A percentile compares a stretch with the other conserved stretches of the same genome.
phyloP scores from a whole-genome alignment of 176 grass and related monocot genomes.

The Leersia perrieri region DNA sequence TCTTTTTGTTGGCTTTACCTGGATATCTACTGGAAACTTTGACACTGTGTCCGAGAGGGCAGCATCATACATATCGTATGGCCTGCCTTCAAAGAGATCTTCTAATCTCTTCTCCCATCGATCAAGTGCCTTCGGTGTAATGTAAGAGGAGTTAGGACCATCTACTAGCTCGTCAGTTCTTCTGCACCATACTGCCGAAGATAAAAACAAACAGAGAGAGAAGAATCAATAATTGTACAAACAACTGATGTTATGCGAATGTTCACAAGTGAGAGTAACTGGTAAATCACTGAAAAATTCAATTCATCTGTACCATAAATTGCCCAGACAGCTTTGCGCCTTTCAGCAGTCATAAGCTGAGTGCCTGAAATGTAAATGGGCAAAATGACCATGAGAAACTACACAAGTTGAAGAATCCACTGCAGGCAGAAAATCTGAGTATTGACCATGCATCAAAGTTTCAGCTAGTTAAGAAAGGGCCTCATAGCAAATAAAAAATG shows the following conservation, averaged over 20 bases:
- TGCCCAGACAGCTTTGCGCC: conserved; percentile 90
- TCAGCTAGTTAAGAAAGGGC: background rate
- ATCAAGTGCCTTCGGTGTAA: conserved; percentile 79
- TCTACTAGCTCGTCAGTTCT: conserved; percentile 97
- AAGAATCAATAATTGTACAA: background rate
- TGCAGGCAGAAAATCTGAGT: background rate
- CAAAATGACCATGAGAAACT: background rate
- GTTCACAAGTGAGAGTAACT: background rate
- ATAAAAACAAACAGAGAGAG: background rate
- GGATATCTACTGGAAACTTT: conserved; percentile 84
- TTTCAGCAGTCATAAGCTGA: conserved; percentile 83
- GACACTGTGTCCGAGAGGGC: conserved; percentile 71
- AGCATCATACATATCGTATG: conserved; percentile 87
- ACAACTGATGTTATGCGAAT: background rate
- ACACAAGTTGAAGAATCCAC: background rate
- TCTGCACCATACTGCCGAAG: conserved; percentile 85
- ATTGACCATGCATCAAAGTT: background rate
- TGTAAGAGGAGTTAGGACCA: conserved; percentile 88
- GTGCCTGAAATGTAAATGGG: conserved; percentile 54
- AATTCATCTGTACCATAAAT: conserved; percentile 56
- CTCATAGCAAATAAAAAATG: conserved; percentile 7
- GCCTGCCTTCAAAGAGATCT: conserved; percentile 72
- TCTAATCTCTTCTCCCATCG: conserved; percentile 82
- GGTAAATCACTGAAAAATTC: background rate
- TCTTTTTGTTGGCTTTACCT: conserved; percentile 34